phyloP scores from a whole-genome alignment of 176 grass and related monocot genomes.

The Oryza punctata region DNA sequence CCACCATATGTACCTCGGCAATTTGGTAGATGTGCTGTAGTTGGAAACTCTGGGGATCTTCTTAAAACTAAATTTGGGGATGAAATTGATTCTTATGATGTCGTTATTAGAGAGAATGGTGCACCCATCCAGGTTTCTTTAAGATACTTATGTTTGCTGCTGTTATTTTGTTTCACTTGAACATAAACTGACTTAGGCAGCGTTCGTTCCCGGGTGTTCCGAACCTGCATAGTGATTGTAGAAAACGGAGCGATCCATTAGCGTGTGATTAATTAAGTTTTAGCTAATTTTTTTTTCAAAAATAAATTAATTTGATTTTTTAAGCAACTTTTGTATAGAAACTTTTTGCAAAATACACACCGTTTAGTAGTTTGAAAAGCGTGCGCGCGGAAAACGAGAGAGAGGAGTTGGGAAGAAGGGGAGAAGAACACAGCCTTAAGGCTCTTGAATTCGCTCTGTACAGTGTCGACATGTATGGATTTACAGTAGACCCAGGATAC shows the following conservation, averaged over 20 bases:
- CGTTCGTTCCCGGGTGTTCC: too few relatives aligned
- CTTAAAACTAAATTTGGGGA: constrained; percentile 94
- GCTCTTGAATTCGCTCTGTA: constrained; percentile 94
- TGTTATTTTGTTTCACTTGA: constrained; percentile 14
- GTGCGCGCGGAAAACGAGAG: too few relatives aligned
- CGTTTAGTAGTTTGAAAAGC: too few relatives aligned
- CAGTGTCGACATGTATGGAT: constrained; percentile 97
- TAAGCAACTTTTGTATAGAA: too few relatives aligned
- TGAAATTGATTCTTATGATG: constrained; percentile 95
- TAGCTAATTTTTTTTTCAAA: too few relatives aligned
- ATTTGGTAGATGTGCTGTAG: constrained; percentile 83
- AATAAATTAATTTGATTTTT: too few relatives aligned
- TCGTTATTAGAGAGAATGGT: constrained; percentile 91
- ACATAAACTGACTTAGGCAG: constrained; percentile 49
- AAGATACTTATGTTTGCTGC: constrained; percentile 33
- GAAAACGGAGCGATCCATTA: too few relatives aligned
- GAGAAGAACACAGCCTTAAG: too few relatives aligned
- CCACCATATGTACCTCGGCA: constrained; percentile 79
- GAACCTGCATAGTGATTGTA: constrained; percentile 96
- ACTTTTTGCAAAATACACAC: too few relatives aligned
- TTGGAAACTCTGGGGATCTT: constrained; percentile 96
- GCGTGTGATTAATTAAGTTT: too few relatives aligned
- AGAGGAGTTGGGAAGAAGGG: constrained; percentile 98
- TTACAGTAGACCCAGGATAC: constrained; percentile 98
- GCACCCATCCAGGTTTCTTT: constrained; percentile 78